Percentiles rank a stretch among this genome's conserved stretches.
Evolutionary conservation across 768 basidiomycete species (phyloP).

Genomic region (Lactifluus pinguis): DNA sequence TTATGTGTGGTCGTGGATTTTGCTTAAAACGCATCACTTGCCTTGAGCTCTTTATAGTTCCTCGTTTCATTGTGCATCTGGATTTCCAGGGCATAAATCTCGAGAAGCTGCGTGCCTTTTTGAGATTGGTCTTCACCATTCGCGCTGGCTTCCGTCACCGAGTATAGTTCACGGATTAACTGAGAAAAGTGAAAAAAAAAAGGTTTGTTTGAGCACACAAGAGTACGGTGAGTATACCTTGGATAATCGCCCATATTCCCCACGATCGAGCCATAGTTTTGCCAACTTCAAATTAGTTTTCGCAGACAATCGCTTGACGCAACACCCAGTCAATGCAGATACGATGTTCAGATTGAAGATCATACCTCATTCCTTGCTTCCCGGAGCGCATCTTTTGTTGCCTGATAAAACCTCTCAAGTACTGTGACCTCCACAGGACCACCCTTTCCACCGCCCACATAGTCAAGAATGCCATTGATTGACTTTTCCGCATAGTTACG

Average conservation of each 20-base stretch:
- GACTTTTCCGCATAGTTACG: constrained; percentile 97
- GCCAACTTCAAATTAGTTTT: constrained; percentile 97
- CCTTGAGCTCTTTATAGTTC: constrained; percentile 95
- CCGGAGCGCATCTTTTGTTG: constrained; percentile 77
- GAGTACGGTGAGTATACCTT: constrained; percentile 41
- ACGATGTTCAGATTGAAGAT: not conserved
- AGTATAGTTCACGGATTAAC: constrained; percentile 73
- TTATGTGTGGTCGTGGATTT: not conserved
- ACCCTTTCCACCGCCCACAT: constrained; percentile 85
- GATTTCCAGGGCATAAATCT: constrained; percentile 97
- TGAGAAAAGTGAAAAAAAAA: constrained; percentile 23
- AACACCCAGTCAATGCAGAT: not conserved
- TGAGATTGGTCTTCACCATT: constrained; percentile 83
- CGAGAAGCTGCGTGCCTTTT: constrained; percentile 86
- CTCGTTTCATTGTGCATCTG: constrained; percentile 98
- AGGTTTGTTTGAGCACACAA: not conserved
- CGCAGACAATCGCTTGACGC: constrained; percentile 68
- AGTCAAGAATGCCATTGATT: constrained; percentile 97
- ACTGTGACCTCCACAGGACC: constrained; percentile 74
- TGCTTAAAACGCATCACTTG: constrained; percentile 21
- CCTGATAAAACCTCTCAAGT: constrained; percentile 92
- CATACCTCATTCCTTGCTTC: constrained; percentile 93
- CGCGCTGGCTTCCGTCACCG: constrained; percentile 46
- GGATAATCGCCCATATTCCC: constrained; percentile 77
- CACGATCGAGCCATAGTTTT: constrained; percentile 93